These are phyloP conservation scores for Vaucheria bursata DNA, from an alignment of 352 stramenopile genomes.

Conservation along the genomic window DNA sequence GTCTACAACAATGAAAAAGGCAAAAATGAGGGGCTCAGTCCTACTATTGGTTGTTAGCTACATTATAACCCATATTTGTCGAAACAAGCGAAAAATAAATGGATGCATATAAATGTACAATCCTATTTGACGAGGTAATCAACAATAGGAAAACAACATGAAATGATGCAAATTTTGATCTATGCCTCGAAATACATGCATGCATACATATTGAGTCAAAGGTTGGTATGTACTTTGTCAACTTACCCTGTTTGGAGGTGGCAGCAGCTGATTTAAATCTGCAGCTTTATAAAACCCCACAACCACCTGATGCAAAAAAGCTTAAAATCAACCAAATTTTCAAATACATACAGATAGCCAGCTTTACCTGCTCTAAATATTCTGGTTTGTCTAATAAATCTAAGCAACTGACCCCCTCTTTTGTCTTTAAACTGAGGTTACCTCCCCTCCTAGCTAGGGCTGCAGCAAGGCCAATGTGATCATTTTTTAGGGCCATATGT, in stretches of 20 bases:
- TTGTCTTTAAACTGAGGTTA: conserved; percentile 12
- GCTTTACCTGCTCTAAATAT: conserved; percentile 17
- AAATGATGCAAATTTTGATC: too few relatives aligned
- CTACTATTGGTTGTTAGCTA: too few relatives aligned
- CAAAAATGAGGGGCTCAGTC: background rate
- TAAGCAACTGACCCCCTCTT: conserved; percentile 15
- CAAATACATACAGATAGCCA: background rate
- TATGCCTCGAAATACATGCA: too few relatives aligned
- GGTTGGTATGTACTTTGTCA: background rate
- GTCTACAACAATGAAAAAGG: background rate
- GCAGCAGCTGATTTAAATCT: conserved; percentile 27
- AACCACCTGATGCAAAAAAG: conserved; percentile 1
- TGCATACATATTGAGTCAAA: background rate
- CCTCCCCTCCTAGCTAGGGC: conserved; percentile 21
- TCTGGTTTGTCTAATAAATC: conserved; percentile 19
- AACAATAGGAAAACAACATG: too few relatives aligned
- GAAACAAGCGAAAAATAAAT: too few relatives aligned
- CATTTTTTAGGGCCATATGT: conserved; percentile 15
- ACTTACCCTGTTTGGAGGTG: conserved; percentile 12
- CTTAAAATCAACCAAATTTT: background rate
- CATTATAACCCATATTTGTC: too few relatives aligned
- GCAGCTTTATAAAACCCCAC: conserved; percentile 33
- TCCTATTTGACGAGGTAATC: too few relatives aligned
- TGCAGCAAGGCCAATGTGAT: conserved; percentile 24
- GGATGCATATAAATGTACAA: too few relatives aligned